These are phyloP conservation scores for Lactarius evosmus DNA, from an alignment of 768 basidiomycete species.

Conservation along the genomic window DNA sequence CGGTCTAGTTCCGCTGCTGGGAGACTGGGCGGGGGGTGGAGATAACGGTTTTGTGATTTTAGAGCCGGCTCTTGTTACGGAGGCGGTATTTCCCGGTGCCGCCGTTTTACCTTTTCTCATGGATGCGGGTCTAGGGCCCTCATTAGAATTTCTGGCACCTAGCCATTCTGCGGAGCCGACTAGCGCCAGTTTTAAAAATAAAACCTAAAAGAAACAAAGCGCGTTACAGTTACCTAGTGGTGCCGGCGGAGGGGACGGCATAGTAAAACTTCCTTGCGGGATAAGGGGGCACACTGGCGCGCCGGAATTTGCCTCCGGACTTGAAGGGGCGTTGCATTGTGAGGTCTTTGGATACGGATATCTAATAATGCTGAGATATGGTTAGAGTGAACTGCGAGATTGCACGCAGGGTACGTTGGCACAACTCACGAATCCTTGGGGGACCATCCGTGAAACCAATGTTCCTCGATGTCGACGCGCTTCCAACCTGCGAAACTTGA, in stretches of 20 bases:
- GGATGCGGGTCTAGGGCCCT: not conserved
- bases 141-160: constrained; percentile 1
- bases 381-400: not conserved
- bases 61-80: not conserved
- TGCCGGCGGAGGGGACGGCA: constrained; percentile 32
- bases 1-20: not conserved
- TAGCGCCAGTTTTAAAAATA: not conserved
- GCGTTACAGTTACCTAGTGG: constrained; percentile 34
- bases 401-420: constrained; percentile 7
- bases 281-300: constrained; percentile 43
- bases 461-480: constrained; percentile 42
- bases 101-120: not conserved
- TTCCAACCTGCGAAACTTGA: constrained; percentile 42
- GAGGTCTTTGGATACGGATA: constrained; percentile 42
- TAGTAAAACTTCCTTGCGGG: constrained; percentile 34
- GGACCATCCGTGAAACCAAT: constrained; percentile 40
- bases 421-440: constrained; percentile 34
- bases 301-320: constrained; percentile 38
- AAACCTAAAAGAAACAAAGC: not conserved
- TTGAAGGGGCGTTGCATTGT: constrained; percentile 39
- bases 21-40: not conserved
- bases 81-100: not conserved
- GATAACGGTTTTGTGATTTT: not conserved
- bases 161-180: constrained; percentile 21
- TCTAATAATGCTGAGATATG: constrained; percentile 32